Percentiles rank a stretch among this genome's conserved stretches.
Evolutionary conservation across 129 eudicot species (phyloP).

Genomic region (Flaveria bidentis): DNA sequence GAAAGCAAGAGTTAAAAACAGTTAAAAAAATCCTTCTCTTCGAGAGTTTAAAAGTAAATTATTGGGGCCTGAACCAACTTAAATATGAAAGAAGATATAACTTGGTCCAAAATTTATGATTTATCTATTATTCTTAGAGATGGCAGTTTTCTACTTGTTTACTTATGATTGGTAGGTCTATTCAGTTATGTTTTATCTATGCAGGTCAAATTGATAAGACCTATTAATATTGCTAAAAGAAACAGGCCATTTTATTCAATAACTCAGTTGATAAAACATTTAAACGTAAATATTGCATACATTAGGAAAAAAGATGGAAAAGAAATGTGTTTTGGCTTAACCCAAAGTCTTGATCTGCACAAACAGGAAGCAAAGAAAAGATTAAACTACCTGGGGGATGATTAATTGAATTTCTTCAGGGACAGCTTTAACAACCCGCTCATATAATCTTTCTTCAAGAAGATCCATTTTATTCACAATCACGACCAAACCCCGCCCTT

Average conservation of each 20-base stretch:
- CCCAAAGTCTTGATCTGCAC: not conserved
- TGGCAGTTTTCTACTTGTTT: not conserved
- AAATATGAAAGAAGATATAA: not conserved
- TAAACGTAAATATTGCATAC: not conserved
- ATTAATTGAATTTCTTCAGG: slow-evolving; percentile 92
- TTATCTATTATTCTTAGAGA: not conserved
- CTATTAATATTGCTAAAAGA: not conserved
- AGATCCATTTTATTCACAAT: slow-evolving; percentile 98
- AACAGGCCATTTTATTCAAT: not conserved
- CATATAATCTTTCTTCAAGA: slow-evolving; percentile 56
- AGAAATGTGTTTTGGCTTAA: too few species aligned
- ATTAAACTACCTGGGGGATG: slow-evolving; percentile 77
- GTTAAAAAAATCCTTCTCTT: too few species aligned
- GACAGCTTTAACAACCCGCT: slow-evolving; percentile 63
- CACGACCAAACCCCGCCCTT: slow-evolving; percentile 94
- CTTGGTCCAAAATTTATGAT: not conserved
- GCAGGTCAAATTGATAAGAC: not conserved
- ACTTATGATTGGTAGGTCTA: not conserved
- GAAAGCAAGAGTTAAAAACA: too few species aligned
- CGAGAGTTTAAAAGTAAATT: too few species aligned
- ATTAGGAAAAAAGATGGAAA: not conserved
- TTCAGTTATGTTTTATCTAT: not conserved
- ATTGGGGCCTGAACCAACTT: too few species aligned
- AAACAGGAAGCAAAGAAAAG: slow-evolving; percentile 2
- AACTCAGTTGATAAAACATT: not conserved